phyloP scores from a whole-genome alignment of 2,329 filamentous ascomycete species.

The Arachnomyces sp. region DNA sequence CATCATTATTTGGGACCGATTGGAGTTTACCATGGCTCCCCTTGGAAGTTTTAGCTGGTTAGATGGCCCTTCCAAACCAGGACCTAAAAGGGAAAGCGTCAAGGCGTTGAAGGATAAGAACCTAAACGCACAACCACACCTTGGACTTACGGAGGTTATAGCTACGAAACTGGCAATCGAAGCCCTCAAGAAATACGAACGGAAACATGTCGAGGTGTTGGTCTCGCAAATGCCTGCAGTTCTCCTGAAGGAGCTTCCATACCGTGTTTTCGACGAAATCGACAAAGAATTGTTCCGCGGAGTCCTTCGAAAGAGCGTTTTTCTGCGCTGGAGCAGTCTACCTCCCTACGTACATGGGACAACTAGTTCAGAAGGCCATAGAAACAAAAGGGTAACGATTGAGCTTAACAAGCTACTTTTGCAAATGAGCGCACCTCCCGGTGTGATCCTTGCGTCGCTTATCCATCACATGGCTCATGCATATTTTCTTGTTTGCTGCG shows the following conservation, averaged over 20 bases:
- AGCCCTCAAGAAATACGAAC: constrained; percentile 1
- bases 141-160: constrained; percentile 10
- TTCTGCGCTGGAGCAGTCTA: constrained; percentile 5
- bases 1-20: too few relatives aligned
- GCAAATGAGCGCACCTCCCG: too few relatives aligned
- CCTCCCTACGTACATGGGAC: constrained; percentile 3
- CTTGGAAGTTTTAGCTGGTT: too few relatives aligned
- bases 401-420: neutral
- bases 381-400: constrained; percentile 9
- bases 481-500: constrained; percentile 15
- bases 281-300: constrained; percentile 13
- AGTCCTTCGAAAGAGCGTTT: constrained; percentile 12
- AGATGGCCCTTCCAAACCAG: too few relatives aligned
- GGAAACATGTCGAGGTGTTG: neutral
- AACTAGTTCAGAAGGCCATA: constrained; percentile 5
- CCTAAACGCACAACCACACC: neutral
- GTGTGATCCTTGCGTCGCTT: constrained; percentile 2
- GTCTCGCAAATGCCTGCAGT: constrained; percentile 1
- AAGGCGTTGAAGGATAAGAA: neutral
- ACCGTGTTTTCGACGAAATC: constrained; percentile 10
- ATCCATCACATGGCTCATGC: constrained; percentile 16
- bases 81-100: too few relatives aligned
- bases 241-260: constrained; percentile 5
- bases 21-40: too few relatives aligned
- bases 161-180: constrained; percentile 13